Base-by-base conservation (phyloP, 2,329 filamentous ascomycete genomes). In the Huntiella abstrusa region DNA sequence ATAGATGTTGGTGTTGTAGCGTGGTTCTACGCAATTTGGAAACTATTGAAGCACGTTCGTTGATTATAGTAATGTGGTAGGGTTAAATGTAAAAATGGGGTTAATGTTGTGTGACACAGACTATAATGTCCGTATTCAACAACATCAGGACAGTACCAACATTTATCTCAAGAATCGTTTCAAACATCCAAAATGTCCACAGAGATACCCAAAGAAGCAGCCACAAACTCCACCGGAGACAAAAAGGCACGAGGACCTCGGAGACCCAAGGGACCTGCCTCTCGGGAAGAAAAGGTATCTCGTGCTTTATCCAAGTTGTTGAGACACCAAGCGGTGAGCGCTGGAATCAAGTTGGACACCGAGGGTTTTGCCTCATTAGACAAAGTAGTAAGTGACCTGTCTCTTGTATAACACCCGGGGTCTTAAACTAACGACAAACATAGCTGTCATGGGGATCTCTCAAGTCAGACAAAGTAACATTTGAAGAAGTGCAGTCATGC, bases 401-500 rank as follows among this genome's bases (percentile, higher is more conserved):
- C 33, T 34, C 49, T 42, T 13, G 12, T 33, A 34, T 33, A 33
- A 34, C 34, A 16, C 6, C 13, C 22, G 5, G 8, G 38, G 15
- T 40, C 12, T 16, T 6, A 36, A 5, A 40, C 38, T 40, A 17
- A 33, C 13, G 8, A 2, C 28, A 43, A 19, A n/a, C 19, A 17
- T 48, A 74, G 70, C 62, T 77, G 38, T 59, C 63, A 51, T 76
- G 69, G 65, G 65, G 63, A 0, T 69, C 71, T 6, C 54, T 95
- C 46, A 74, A 73, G 52, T 75, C 73, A 3, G 68, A 93, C 7
- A 69, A 82, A 51, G 73, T 81, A n/a, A 82, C 80, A 0, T 72
- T 94, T 48, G 63, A 68, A 2, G 88, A 95, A 53, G 69, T 98
- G 52, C 67, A 73, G 46, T 59, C 68, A 7, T 70, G 80, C 12